Evolutionary conservation across 2,329 filamentous ascomycete species (phyloP), one percentile per base, ranked within the genome.

Genomic region (Colletotrichum euphorbiae): DNA sequence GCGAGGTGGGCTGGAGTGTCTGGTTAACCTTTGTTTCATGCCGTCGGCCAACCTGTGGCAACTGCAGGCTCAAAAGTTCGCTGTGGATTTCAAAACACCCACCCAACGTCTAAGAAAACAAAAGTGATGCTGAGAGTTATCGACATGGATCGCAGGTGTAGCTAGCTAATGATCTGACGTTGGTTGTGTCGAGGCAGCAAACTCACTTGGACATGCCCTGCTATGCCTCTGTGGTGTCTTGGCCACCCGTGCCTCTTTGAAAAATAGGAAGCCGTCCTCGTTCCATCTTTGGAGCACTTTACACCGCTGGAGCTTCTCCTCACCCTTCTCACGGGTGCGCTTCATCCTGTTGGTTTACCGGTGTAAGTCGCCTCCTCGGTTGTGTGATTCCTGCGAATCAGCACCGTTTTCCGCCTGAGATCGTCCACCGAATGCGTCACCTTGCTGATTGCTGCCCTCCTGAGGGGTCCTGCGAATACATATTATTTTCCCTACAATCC

Each of bases 371-470:
- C 46, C 50, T 56, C 54, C 48, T 55, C 55, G 31, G 24, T 36
- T 45, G 15, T 17, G 43, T 15, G 17, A 59, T 15, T 40, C 6
- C 51, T 31, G 66, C 54, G 36, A 19, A 68, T 65, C 54, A 38
- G 36, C 42, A 5, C 61, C 48, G 24, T 31, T 65, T 55, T 50
- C 17, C 13, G 28, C 40, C 9, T 1, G 31, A 17, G 65, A 65
- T 65, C 65, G 54, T 24, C 54, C 6, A 17, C 17, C 6, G 13
- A 15, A 24, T 57, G 52, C 54, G 61, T 65, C 66, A 68, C 54
- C 17, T 11, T 17, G 21, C 61, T 36, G 42, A 17, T 24, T 52
- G 50, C 28, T 15, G 42, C 42, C 17, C 12, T 28, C 6, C 4
- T 1, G 31, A 15, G 6, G 15, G 24, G 50, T 52, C 33, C 17